Evolutionary conservation across 495 filamentous ascomycete genomes (phyloP).

Genomic region (Lentithecium fluviatile): DNA sequence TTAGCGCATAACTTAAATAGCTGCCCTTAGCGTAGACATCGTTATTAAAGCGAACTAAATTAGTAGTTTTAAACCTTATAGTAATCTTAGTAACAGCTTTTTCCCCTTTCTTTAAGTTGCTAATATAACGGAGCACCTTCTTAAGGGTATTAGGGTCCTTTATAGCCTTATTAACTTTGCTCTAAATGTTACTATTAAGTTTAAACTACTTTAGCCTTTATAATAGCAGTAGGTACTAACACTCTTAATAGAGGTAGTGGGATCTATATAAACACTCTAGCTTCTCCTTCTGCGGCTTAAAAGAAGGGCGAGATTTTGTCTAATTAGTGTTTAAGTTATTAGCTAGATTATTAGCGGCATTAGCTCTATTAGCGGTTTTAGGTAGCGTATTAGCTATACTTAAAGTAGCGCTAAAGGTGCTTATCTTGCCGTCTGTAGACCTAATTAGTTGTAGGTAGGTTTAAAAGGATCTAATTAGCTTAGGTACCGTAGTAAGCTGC

Average conservation of each 20-base stretch:
- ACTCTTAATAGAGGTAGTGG: neutral
- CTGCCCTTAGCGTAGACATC: neutral
- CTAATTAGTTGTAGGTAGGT: no score
- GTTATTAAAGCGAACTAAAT: neutral
- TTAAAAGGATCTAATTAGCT: no score
- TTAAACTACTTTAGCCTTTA: neutral
- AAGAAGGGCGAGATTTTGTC: no score
- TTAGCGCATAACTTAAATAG: neutral
- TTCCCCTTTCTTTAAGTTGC: neutral
- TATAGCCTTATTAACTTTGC: neutral
- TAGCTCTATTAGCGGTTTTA: neutral
- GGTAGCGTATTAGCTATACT: neutral
- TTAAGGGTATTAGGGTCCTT: neutral
- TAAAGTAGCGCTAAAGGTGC: neutral
- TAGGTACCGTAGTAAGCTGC: no score
- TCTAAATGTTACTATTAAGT: no score
- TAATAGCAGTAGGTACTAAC: neutral
- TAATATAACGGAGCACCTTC: no score
- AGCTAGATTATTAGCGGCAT: neutral
- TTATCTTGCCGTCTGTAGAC: no score
- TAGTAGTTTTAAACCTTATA: neutral
- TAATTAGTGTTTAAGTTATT: neutral
- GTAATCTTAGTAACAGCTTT: neutral
- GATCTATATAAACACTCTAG: neutral
- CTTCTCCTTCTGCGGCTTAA: no score